Evolutionary conservation across 2,329 filamentous ascomycete genomes (phyloP).

Genomic region (Ophiostoma tasmaniense): DNA sequence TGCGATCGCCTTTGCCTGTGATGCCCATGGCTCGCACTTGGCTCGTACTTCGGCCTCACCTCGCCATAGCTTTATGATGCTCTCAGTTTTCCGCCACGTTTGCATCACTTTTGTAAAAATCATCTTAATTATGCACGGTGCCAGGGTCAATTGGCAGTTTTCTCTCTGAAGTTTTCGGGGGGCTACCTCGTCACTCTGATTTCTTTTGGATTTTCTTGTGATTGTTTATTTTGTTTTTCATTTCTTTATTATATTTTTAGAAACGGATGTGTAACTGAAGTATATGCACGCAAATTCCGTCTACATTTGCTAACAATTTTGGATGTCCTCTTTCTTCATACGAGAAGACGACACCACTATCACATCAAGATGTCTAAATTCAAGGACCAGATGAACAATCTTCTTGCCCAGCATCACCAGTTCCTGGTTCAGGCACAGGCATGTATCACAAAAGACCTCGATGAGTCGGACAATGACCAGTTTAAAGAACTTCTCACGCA

Average conservation of each 20-base stretch:
- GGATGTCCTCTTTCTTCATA: too few species aligned
- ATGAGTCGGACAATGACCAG: not conserved
- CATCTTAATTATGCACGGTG: not conserved
- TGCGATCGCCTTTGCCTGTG: not conserved
- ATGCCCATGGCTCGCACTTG: not conserved
- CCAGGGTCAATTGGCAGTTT: too few species aligned
- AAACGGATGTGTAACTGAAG: too few species aligned
- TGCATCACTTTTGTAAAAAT: not conserved
- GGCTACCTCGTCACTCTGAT: not conserved
- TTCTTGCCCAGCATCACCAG: conserved; percentile 9
- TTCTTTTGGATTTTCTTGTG: not conserved
- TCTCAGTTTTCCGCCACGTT: not conserved
- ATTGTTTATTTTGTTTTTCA: too few species aligned
- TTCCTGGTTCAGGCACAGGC: conserved; percentile 8
- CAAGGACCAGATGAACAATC: not conserved
- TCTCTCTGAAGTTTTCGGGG: not conserved
- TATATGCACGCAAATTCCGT: not conserved
- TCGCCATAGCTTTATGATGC: not conserved
- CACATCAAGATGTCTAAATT: not conserved
- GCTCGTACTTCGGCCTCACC: not conserved
- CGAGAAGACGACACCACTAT: not conserved
- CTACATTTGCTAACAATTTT: not conserved
- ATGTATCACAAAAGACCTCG: conserved; percentile 3
- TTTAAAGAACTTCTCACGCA: not conserved
- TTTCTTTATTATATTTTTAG: too few species aligned